phyloP scores from a whole-genome alignment of 1,139 yeast genomes.

The Zygoascus hellenicus region DNA sequence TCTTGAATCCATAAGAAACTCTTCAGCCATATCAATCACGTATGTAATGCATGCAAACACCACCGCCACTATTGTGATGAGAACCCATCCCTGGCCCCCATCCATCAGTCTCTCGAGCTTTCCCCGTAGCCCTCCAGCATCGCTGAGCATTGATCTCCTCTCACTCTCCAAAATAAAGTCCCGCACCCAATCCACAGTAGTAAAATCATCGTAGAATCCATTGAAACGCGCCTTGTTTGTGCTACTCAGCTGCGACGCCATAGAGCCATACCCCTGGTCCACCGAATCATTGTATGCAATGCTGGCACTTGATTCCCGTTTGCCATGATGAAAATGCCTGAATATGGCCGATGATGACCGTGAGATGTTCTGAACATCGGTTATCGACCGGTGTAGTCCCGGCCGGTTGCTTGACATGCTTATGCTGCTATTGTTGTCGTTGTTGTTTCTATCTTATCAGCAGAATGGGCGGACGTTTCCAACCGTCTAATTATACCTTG shows the following conservation, averaged over 20 bases:
- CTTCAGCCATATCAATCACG: constrained; percentile 47
- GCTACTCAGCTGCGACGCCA: not conserved
- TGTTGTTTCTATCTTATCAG: not conserved
- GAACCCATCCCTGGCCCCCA: constrained; percentile 44
- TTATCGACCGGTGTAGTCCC: constrained; percentile 4
- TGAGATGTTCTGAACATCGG: not conserved
- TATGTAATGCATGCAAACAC: constrained; percentile 48
- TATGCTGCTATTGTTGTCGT: too few relatives aligned
- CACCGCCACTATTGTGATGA: constrained; percentile 46
- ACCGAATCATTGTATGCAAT: constrained; percentile 1
- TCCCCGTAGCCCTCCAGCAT: constrained; percentile 35
- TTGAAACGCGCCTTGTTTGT: not conserved
- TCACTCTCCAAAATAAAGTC: constrained; percentile 47
- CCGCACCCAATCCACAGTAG: constrained; percentile 64
- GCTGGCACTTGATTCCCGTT: constrained; percentile 3
- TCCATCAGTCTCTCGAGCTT: constrained; percentile 31
- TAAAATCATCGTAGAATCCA: constrained; percentile 50
- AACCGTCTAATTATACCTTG: too few relatives aligned
- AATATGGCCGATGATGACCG: constrained; percentile 2
- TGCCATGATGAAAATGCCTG: constrained; percentile 6
- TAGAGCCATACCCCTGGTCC: not conserved
- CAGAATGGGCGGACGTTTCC: too few relatives aligned
- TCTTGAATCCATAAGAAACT: constrained; percentile 48
- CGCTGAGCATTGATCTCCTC: constrained; percentile 39
- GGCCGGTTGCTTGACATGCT: constrained; percentile 3